phyloP scores from a whole-genome alignment of 495 filamentous ascomycete genomes.

The Penicillium argentinense region DNA sequence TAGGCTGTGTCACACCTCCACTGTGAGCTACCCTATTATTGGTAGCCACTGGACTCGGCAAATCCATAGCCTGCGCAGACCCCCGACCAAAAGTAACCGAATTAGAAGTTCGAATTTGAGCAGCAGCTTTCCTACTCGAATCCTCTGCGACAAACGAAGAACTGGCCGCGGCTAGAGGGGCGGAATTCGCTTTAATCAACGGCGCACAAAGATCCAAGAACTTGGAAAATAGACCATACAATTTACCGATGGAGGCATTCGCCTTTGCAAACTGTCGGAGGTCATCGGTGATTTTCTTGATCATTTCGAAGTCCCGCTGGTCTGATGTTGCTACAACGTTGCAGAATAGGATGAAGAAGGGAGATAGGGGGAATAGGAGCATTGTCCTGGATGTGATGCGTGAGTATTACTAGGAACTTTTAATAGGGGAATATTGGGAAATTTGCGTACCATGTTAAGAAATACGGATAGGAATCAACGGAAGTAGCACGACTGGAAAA shows the following conservation, averaged over 20 bases:
- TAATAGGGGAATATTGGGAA: neutral
- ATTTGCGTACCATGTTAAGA: conserved; percentile 28
- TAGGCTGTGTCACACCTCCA: conserved; percentile 8
- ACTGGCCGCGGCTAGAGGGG: neutral
- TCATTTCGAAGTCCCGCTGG: conserved; percentile 29
- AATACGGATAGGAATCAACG: conserved; percentile 28
- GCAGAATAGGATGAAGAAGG: conserved; percentile 36
- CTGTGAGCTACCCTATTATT: conserved; percentile 1
- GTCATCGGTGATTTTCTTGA: conserved; percentile 27
- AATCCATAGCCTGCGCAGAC: neutral
- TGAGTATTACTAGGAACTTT: neutral
- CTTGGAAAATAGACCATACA: conserved; percentile 30
- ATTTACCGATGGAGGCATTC: conserved; percentile 26
- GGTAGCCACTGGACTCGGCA: conserved; percentile 1
- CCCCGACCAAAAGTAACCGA: conserved; percentile 8
- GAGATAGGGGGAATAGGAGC: conserved; percentile 30
- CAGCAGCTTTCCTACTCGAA: neutral
- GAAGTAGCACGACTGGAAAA: conserved; percentile 16
- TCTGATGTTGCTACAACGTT: conserved; percentile 35
- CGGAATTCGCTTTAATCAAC: conserved; percentile 12
- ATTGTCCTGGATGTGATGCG: conserved; percentile 24
- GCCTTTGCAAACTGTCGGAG: conserved; percentile 25
- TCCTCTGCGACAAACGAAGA: neutral
- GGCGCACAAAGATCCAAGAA: conserved; percentile 29
- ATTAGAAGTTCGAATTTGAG: conserved; percentile 1